These are phyloP conservation scores for Jamesozyma spencerorum DNA, from an alignment of 805 yeast species.

Conservation along the genomic window DNA sequence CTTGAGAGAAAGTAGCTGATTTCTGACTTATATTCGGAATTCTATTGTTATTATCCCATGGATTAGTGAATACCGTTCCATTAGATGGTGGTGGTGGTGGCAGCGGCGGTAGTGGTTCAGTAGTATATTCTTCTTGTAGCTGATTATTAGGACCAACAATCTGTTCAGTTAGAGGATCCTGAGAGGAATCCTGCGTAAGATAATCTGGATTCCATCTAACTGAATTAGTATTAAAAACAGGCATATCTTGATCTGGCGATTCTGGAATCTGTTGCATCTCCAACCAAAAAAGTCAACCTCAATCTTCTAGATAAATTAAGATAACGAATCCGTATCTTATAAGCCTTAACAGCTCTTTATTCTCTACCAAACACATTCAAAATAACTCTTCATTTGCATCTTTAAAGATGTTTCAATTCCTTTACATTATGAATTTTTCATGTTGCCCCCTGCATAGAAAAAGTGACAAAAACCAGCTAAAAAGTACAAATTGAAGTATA, in stretches of 20 bases:
- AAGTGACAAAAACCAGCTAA: too few relatives aligned
- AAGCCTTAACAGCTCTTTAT: too few relatives aligned
- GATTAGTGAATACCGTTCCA: constrained; percentile 9
- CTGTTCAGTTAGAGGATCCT: not conserved
- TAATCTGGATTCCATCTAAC: constrained; percentile 14
- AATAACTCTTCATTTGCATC: too few relatives aligned
- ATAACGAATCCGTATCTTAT: too few relatives aligned
- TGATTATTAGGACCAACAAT: not conserved
- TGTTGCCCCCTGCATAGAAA: too few relatives aligned
- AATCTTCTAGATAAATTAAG: too few relatives aligned
- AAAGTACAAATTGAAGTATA: too few relatives aligned
- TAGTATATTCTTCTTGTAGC: constrained; percentile 1
- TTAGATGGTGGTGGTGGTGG: too few relatives aligned
- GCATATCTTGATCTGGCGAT: not conserved
- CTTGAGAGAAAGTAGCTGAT: not conserved
- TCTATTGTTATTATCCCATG: constrained; percentile 9
- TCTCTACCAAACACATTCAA: too few relatives aligned
- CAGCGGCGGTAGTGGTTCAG: not conserved
- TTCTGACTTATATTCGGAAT: constrained; percentile 1
- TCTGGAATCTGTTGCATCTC: constrained; percentile 1
- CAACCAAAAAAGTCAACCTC: too few relatives aligned
- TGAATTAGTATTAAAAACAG: not conserved
- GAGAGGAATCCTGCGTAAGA: constrained; percentile 2
- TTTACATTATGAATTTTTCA: too few relatives aligned
- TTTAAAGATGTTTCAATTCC: too few relatives aligned